Base-by-base conservation (phyloP, 768 basidiomycete genomes). In the Udeniomyces megalosporus region DNA sequence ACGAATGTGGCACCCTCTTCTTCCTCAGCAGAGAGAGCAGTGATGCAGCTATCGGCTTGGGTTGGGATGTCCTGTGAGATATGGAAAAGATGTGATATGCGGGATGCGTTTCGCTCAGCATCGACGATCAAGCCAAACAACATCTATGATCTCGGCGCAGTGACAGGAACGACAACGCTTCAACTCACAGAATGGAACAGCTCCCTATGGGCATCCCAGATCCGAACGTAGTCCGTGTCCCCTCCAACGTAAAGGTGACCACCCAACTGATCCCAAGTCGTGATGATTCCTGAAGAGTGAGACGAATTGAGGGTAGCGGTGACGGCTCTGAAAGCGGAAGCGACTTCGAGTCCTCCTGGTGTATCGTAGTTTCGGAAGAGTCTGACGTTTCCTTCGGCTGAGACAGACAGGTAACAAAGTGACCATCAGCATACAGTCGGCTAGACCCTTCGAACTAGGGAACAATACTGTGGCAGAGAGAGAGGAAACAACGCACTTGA, bases 201-300 rank as follows among this genome's bases (percentile, higher is more conserved):
- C 72, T 97, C 95, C 2, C 86, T 85, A 67, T 88, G 84, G 10
- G 91, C 93, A 71, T 99, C 92, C 95, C 95, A 99, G 4, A 91
- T 79, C 62, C 89, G 80, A 65, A 99, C 85, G 44, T 84, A 82
- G 61, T 83, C 81, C 42, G 88, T 85, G 74, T 97, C 93, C 1
- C 93, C 95, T 11, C 88, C 88, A 29, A 89, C 82, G n/a, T 96
- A 77, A 35, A 97, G 75, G 29, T 82, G 82, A 0, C 92, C 95
- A 28, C 83, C 79, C 2, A 80, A 78, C 74, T 96, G 93, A 69
- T 86, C 88, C 95, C 95, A 99, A 64, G 93, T 89, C 64, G 86
- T 81, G 31, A 97, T 79, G 54, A 96, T 76, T 0, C 95, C 95
- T 47, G 80, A 80, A 17, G 63, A 56, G 28, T 58, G 44, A 35